Evolutionary conservation across 441 rosid species (phyloP).

Genomic region (Pelargonium australe): DNA sequence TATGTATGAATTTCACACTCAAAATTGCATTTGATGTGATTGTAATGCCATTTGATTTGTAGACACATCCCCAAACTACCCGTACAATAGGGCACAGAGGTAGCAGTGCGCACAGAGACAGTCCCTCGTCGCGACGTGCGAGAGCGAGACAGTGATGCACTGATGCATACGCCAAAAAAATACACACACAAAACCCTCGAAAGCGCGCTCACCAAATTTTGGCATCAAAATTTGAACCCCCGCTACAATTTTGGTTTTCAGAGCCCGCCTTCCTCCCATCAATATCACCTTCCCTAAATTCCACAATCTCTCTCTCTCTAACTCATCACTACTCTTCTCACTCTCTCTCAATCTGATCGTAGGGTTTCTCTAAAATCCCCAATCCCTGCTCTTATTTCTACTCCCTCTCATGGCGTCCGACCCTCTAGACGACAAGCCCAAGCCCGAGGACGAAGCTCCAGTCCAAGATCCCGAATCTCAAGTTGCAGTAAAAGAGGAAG

Average conservation of each 20-base stretch:
- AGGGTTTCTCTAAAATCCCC: conserved; percentile 1
- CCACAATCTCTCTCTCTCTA: background rate
- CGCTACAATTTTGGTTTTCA: background rate
- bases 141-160: too few species aligned
- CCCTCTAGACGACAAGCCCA: conserved; percentile 55
- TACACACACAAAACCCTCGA: too few species aligned
- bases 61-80: too few species aligned
- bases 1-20: too few species aligned
- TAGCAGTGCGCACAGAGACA: too few species aligned
- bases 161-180: too few species aligned
- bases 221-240: background rate
- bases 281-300: background rate
- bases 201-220: background rate
- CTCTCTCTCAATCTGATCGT: background rate
- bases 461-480: conserved; percentile 21
- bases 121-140: too few species aligned
- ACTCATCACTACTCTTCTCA: background rate
- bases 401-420: conserved; percentile 49
- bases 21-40: too few species aligned
- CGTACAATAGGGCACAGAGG: too few species aligned
- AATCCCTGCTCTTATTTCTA: background rate
- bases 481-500: conserved; percentile 7
- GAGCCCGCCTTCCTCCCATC: background rate
- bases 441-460: conserved; percentile 38
- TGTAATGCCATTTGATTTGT: too few species aligned